Base-by-base conservation (phyloP, 2,329 filamentous ascomycete species). In the Fusarium annulatum region DNA sequence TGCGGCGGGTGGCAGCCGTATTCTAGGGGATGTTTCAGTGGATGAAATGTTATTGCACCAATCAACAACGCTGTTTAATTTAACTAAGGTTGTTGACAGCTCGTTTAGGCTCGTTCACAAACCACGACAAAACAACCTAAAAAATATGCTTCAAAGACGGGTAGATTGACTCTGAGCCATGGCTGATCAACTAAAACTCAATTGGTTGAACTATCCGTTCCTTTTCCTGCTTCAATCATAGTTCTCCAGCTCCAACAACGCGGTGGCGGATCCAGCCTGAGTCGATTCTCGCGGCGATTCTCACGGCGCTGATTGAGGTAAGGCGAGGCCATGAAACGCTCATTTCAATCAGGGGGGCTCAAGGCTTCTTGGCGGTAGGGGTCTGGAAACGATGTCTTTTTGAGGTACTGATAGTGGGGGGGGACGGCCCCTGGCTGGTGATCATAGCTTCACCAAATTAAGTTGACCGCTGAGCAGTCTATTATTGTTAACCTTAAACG, bases 341-440 rank as follows among this genome's bases (percentile, higher is more conserved):
- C 57, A 67, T 67, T 67, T 67, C 28, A 18, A 30, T 61, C 39
- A 52, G 43, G 39, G 45, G 45, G 28, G 19, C 28, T 23, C 28
- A 67, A 30, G 19, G 26, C 38, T 11, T 67, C 64, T 67, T 67
- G 64, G 64, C 64, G 62, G 34, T 64, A 67, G 21, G 64, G 64
- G 39, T 52, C 39, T 46, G 10, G 28, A 51, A 67, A 67, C 62
- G 38, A 41, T 18, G 28, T 52, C 49, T 53, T 66, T 38, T 28
- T 42, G 45, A 11, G 9, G 9, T 23, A 18, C 9, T n/a, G 41
- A 43, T 38, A 61, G 62, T 67, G 52, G 52, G 45, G 38, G 52
- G 45, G 38, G 45, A 15, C 21, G 15, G 21, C 52, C 64, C 62
- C 64, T 67, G 48, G 63, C 8, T 15, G 62, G 39, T 67, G 62